Conservation (phyloP, 2,329 filamentous ascomycete genomes). For the Hypoxylon sp. region DNA sequence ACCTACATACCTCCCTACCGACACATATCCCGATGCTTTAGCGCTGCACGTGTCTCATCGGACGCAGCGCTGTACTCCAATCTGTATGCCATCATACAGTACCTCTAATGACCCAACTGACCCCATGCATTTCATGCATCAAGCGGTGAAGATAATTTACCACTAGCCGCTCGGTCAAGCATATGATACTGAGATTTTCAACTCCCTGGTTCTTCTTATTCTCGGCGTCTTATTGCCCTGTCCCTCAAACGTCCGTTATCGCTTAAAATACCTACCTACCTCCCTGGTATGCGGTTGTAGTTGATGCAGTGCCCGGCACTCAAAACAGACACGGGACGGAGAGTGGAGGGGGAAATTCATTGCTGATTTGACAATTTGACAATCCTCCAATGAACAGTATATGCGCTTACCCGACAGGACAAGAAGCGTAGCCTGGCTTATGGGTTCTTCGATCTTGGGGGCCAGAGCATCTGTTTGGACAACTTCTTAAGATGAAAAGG, state of each 20-base stretch:
- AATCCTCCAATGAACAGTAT: slow-evolving; percentile 27
- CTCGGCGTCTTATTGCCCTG: slow-evolving; percentile 17
- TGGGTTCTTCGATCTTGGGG: slow-evolving; percentile 29
- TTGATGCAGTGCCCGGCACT: slow-evolving; percentile 23
- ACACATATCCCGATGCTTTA: slow-evolving; percentile 8
- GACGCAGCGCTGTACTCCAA: slow-evolving; percentile 11
- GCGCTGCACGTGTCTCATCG: slow-evolving; percentile 8
- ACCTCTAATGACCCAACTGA: slow-evolving; percentile 7
- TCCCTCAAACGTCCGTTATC: slow-evolving; percentile 6
- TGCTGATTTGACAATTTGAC: slow-evolving; percentile 39
- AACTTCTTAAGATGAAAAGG: slow-evolving; percentile 18
- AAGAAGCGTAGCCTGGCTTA: slow-evolving; percentile 35
- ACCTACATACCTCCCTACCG: too few species aligned
- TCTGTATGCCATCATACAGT: slow-evolving; percentile 19
- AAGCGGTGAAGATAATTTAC: slow-evolving; percentile 30
- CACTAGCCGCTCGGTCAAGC: slow-evolving; percentile 18
- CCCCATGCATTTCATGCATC: slow-evolving; percentile 25
- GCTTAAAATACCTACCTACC: too few species aligned
- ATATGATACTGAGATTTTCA: slow-evolving; percentile 19
- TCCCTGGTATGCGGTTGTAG: slow-evolving; percentile 7
- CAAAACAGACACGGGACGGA: slow-evolving; percentile 27
- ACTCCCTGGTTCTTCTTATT: slow-evolving; percentile 15
- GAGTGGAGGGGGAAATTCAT: slow-evolving; percentile 24
- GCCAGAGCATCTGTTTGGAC: slow-evolving; percentile 30
- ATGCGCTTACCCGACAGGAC: slow-evolving; percentile 39